Evolutionary conservation across 139 green algal species (phyloP).

Genomic region (Ostreobium quekettii): DNA sequence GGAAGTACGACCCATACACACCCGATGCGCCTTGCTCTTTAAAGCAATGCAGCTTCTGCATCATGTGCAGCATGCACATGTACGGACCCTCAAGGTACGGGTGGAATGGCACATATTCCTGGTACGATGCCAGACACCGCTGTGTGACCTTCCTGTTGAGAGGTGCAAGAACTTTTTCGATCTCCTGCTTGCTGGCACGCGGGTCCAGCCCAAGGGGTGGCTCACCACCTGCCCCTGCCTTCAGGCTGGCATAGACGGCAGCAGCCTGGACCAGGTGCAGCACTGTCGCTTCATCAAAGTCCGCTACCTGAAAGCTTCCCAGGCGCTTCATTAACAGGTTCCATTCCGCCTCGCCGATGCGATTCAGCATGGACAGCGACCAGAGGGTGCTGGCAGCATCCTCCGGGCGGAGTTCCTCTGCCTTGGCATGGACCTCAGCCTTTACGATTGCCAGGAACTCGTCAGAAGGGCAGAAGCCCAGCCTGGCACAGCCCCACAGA

Average conservation of each 20-base stretch:
- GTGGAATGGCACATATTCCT: slow-evolving; percentile 1
- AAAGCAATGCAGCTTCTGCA: neutral
- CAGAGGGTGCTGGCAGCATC: neutral
- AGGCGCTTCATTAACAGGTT: neutral
- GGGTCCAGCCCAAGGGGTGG: neutral
- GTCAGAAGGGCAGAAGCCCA: neutral
- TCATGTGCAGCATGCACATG: neutral
- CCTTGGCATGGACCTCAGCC: neutral
- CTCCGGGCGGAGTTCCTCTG: neutral
- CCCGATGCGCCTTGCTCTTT: neutral
- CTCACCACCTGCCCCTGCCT: neutral
- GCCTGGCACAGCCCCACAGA: neutral
- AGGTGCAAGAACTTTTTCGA: neutral
- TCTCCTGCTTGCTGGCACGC: neutral
- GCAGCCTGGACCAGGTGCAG: neutral
- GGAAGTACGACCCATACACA: neutral
- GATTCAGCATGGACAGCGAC: neutral
- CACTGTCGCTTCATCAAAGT: neutral
- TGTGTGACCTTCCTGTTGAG: neutral
- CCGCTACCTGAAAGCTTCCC: neutral
- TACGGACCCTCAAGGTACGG: neutral
- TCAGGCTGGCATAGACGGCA: neutral
- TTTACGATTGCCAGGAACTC: neutral
- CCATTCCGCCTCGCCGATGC: neutral
- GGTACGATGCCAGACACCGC: neutral